Conservation (phyloP, 495 filamentous ascomycete genomes). For the Parathielavia hyrcaniae region DNA sequence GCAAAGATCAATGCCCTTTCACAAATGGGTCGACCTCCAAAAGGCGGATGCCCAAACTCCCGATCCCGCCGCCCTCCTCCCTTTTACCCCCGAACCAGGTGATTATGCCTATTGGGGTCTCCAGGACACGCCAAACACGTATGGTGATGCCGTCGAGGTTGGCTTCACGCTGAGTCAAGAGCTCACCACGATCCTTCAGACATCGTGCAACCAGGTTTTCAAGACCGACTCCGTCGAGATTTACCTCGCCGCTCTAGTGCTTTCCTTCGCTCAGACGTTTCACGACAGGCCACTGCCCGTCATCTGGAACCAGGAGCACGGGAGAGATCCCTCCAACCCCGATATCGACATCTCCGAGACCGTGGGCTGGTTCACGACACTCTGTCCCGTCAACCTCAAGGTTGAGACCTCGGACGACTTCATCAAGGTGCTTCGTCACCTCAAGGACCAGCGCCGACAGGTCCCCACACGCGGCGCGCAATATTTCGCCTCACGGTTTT, state of each 20-base stretch:
- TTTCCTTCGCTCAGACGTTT: conserved; percentile 47
- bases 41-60: conserved; percentile 29
- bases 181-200: conserved; percentile 41
- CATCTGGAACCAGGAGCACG: conserved; percentile 49
- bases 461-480: conserved; percentile 26
- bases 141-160: conserved; percentile 37
- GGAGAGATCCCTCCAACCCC: conserved; percentile 34
- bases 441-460: conserved; percentile 38
- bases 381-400: conserved; percentile 34
- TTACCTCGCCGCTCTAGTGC: conserved; percentile 43
- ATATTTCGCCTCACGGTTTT: conserved; percentile 41
- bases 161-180: conserved; percentile 41
- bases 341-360: conserved; percentile 43
- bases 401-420: conserved; percentile 37
- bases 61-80: conserved; percentile 23
- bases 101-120: conserved; percentile 45
- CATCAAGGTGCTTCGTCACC: conserved; percentile 34
- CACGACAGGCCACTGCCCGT: conserved; percentile 49
- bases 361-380: conserved; percentile 47
- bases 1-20: conserved; percentile 50
- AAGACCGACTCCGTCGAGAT: conserved; percentile 45
- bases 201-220: conserved; percentile 39
- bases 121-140: conserved; percentile 40
- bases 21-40: conserved; percentile 53
- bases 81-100: conserved; percentile 33